phyloP scores from a whole-genome alignment of 163 green algal species.

The Scenedesmus sp. region DNA sequence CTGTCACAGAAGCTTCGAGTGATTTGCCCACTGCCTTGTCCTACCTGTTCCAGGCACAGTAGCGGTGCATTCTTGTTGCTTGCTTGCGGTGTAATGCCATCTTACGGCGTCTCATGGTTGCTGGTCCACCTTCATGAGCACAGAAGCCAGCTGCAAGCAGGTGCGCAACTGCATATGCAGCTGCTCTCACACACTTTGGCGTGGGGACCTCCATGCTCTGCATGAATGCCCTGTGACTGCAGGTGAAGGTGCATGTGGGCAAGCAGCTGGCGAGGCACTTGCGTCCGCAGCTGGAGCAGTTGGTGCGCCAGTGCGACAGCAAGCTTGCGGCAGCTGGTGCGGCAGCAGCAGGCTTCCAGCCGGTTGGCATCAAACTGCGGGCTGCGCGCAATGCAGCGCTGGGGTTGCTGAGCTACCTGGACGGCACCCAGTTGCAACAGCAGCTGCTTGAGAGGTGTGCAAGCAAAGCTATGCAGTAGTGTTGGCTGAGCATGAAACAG shows the following conservation, averaged over 20 bases:
- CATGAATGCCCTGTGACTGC: neutral
- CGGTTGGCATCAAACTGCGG: neutral
- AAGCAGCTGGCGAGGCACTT: neutral
- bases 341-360: conserved; percentile 19
- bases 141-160: too few relatives aligned
- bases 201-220: too few relatives aligned
- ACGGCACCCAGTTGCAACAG: neutral
- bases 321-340: neutral
- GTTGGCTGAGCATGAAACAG: too few relatives aligned
- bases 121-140: too few relatives aligned
- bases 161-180: too few relatives aligned
- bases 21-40: too few relatives aligned
- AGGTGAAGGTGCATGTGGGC: conserved; percentile 24
- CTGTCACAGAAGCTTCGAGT: too few relatives aligned
- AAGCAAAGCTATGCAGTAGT: neutral
- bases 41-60: too few relatives aligned
- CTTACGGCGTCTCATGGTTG: too few relatives aligned
- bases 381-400: conserved; percentile 14
- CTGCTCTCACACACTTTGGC: too few relatives aligned
- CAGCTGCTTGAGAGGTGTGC: conserved; percentile 10
- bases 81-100: too few relatives aligned
- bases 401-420: neutral
- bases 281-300: conserved; percentile 19
- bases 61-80: too few relatives aligned
- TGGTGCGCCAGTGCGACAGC: neutral